These are phyloP conservation scores for Tolypocladium guangdongense DNA, from an alignment of 2,329 filamentous ascomycete genomes.

Conservation along the genomic window DNA sequence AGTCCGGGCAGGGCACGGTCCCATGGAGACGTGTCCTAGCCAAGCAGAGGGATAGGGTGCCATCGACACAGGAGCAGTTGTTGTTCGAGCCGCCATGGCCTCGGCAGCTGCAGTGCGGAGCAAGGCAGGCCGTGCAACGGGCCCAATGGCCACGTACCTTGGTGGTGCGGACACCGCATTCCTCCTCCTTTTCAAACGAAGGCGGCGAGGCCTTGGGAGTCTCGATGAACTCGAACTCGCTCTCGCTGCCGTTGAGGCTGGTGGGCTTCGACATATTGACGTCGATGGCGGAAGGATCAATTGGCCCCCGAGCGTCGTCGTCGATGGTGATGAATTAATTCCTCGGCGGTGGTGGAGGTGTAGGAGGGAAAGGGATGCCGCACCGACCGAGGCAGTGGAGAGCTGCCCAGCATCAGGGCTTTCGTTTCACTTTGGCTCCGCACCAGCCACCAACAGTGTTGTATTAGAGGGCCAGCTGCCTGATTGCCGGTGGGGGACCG, in stretches of 20 bases:
- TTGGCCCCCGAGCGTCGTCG: neutral
- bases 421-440: neutral
- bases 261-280: conserved; percentile 23
- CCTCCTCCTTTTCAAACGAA: conserved; percentile 58
- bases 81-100: neutral
- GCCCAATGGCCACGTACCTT: conserved; percentile 23
- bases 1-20: neutral
- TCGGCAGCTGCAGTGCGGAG: neutral
- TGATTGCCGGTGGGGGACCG: too few species aligned
- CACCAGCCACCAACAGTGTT: neutral
- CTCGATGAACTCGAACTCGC: conserved; percentile 31
- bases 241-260: conserved; percentile 19
- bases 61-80: neutral
- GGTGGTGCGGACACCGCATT: conserved; percentile 36
- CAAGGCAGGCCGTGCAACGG: neutral
- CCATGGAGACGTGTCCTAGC: too few species aligned
- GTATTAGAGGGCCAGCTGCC: too few species aligned
- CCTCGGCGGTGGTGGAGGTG: neutral
- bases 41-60: neutral
- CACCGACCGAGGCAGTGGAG: neutral
- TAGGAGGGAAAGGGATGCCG: neutral
- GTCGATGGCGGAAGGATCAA: neutral
- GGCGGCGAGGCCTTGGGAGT: conserved; percentile 30
- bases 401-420: neutral
- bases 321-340: conserved; percentile 9